Base-by-base conservation (phyloP, 495 filamentous ascomycete species). In the Penicillium salamii region DNA sequence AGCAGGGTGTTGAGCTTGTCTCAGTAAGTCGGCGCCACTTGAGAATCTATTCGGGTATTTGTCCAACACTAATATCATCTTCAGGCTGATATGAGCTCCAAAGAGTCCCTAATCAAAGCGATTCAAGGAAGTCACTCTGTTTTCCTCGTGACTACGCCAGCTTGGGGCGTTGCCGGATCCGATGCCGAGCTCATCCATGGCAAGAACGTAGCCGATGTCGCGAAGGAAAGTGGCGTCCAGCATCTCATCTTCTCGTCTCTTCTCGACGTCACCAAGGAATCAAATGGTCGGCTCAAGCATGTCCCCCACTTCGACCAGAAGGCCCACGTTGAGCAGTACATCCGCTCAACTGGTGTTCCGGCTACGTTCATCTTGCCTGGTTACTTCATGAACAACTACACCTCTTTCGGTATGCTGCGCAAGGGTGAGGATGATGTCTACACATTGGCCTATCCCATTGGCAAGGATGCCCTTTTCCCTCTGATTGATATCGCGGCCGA, bases 321-420 rank as follows among this genome's bases (percentile, higher is more conserved):
- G 34, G 68, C 65, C n/a, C 56, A 65, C 12, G 46, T 57, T 1
- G 74, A 78, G 54, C 23, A 48, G 7, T 78, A 81, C 51, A 77
- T 81, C 42, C 70, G 75, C 0, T 36, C 42, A 0, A 12, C 18
- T 1, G 74, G 69, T 12, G 55, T 87, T 4, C 74, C 76, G 0
- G 69, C 76, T 45, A 79, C 78, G 1, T 86, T 79, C 55, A 74
- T 85, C 52, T 54, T 80, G 15, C 71, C 81, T 2, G 84, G 78
- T 3, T 77, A 75, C 52, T 86, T 76, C 68, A 85, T 84, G 83
- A 63, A 66, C 45, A 83, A 81, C 56, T 54, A 69, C 18, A 44
- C 48, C 9, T 34, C 24, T 5, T 36, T 52, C 17, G 26, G 37
- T 5, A 26, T 46, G n/a, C 20, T 67, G 1, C 44, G 53, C 32